Evolutionary conservation across 495 filamentous ascomycete species (phyloP).

Genomic region (Penicillium argentinense): DNA sequence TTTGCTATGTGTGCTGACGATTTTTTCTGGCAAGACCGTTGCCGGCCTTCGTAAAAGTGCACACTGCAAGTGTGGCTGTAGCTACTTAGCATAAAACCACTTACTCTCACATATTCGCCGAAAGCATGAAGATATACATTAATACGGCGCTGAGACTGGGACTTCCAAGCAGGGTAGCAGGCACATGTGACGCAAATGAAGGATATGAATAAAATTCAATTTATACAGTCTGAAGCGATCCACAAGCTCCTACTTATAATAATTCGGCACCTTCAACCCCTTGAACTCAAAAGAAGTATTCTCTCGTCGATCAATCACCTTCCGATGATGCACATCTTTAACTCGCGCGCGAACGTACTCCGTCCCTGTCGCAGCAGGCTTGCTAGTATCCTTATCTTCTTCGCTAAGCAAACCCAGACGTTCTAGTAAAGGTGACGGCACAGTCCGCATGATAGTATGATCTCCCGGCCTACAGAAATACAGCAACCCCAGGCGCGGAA

Average conservation of each 20-base stretch:
- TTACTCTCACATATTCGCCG: too few species aligned
- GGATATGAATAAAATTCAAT: too few species aligned
- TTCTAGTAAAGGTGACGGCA: constrained; percentile 45
- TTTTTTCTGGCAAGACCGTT: too few species aligned
- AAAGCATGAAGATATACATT: too few species aligned
- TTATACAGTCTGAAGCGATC: too few species aligned
- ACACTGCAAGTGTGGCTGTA: too few species aligned
- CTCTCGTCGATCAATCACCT: constrained; percentile 34
- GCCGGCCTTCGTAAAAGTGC: too few species aligned
- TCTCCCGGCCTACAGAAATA: constrained; percentile 47
- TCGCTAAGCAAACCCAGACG: constrained; percentile 44
- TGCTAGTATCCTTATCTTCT: constrained; percentile 23
- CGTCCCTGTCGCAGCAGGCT: constrained; percentile 34
- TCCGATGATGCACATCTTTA: constrained; percentile 43
- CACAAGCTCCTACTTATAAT: constrained; percentile 39
- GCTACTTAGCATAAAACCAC: too few species aligned
- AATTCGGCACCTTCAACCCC: constrained; percentile 41
- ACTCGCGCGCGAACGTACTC: constrained; percentile 50
- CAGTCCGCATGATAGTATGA: constrained; percentile 41
- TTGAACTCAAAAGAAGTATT: constrained; percentile 43
- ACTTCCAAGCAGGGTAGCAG: too few species aligned
- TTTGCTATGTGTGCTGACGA: too few species aligned
- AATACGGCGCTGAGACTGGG: too few species aligned
- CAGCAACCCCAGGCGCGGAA: constrained; percentile 44
- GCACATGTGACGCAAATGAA: too few species aligned